phyloP scores from a whole-genome alignment of 2,329 filamentous ascomycete species.

The Penicillium sclerotigenum region DNA sequence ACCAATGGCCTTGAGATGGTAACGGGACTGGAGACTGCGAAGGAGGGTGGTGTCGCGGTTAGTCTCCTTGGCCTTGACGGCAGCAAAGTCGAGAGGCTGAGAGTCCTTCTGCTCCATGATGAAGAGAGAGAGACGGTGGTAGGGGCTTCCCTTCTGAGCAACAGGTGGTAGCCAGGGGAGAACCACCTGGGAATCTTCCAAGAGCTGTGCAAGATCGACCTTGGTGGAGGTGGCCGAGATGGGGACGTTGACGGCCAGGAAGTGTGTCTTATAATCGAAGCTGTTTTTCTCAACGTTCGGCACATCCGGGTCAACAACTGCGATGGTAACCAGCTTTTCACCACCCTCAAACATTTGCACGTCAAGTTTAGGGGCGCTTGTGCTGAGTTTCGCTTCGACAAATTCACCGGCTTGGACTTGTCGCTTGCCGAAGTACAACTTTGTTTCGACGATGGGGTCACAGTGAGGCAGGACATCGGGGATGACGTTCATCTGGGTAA shows the following conservation, averaged over 20 bases:
- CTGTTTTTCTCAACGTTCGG: conserved; percentile 71
- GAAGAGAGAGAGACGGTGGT: conserved; percentile 83
- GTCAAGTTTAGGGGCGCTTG: conserved; percentile 68
- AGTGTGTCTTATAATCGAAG: conserved; percentile 83
- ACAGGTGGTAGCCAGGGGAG: conserved; percentile 80
- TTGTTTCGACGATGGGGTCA: conserved; percentile 73
- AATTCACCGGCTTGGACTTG: conserved; percentile 73
- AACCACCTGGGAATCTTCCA: conserved; percentile 63
- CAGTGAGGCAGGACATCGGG: conserved; percentile 83
- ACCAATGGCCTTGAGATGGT: conserved; percentile 69
- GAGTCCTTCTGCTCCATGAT: conserved; percentile 74
- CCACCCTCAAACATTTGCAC: conserved; percentile 83
- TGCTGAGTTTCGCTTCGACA: conserved; percentile 70
- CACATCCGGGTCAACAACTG: conserved; percentile 86
- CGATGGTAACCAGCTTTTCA: conserved; percentile 76
- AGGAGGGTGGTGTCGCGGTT: conserved; percentile 69
- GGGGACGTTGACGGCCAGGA: conserved; percentile 71
- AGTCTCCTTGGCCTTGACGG: conserved; percentile 51
- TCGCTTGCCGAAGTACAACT: conserved; percentile 71
- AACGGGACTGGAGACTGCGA: conserved; percentile 69
- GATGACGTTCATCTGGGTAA: conserved; percentile 79
- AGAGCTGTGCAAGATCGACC: conserved; percentile 63
- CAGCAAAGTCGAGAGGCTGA: conserved; percentile 55
- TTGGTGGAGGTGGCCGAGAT: conserved; percentile 60
- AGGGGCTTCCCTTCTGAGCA: conserved; percentile 83